Evolutionary conservation across 164 flowering plant genomes (phyloP), one percentile per base, ranked within the genome.

Genomic region (Vitis cinerea): DNA sequence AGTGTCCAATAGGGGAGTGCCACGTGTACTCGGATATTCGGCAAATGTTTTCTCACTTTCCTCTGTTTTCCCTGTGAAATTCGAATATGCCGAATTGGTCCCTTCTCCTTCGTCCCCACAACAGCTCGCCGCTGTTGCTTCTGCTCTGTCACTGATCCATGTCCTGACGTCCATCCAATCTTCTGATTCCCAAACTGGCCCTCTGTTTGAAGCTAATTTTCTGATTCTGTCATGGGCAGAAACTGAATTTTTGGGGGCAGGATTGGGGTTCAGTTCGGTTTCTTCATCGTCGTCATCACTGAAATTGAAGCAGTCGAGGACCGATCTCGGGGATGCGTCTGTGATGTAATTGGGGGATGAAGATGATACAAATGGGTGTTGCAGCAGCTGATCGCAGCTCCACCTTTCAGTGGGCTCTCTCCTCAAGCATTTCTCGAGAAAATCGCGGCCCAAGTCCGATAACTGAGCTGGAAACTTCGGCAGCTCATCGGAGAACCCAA

Each of bases 171-270:
- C 77, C 62, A 66, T 70, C 91, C 93, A 89, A 37, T 87, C 91
- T 15, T 82, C 84, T 10, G 85, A 75, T 76, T 86, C 91, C 94
- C 94, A 87, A 74, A 69, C 60, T 70, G 70, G 77, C 81, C 86
- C 78, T 70, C 49, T 14, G 1, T 8, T 60, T 8, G 76, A 61
- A 13, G 80, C 81, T 72, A 89, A 77, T 83, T 75, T 78, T 49
- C 76, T 63, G 30, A 89, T 79, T 66, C 91, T 86, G 0, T 63
- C 75, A 68, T 23, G 67, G 0, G 74, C 85, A 2, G 83, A 64
- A 13, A 7, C 49, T 53, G 57, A 71, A 14, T 48, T 27, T 51
- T 64, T 3, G 67, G n/a, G 44, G 8, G 4, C 23, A 16, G 65
- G 58, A 37, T 31, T 12, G 3, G 19, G 12, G 11, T 2, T 50